Evolutionary conservation across 129 eudicot genomes (phyloP), one percentile per base, ranked within the genome.

Genomic region (Artemisia tridentata): DNA sequence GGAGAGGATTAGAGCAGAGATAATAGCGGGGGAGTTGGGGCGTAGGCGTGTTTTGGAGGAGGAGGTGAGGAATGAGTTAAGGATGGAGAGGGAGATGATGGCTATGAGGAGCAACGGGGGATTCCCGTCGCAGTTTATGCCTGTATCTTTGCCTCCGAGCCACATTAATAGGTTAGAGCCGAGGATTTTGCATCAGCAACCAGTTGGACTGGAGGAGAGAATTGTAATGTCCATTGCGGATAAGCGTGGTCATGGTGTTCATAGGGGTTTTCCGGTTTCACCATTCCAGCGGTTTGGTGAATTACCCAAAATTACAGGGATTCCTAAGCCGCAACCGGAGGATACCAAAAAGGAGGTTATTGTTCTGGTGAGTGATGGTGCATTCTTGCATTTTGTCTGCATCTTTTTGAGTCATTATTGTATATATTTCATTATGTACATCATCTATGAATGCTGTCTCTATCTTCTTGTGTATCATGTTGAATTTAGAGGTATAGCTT

Each of bases 321-420:
- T 49, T 14, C 31, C n/a, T n/a, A 21, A 17, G 58, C 68, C 57
- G 46, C 17, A 27, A 1, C 18, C 16, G 0, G 43, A 73, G 23
- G 15, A 34, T 14, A 17, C 17, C 50, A 15, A 19, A 3, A 73
- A 49, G 51, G 62, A 62, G 50, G 52, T 49, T 49, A 66, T 47
- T 27, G 50, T 78, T 63, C 75, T 80, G 97, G 95, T 91, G 48
- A 87, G 91, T 74, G 47, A 5, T n/a, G 19, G 21, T 72, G 68
- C 48, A 11, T 61, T 27, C 50, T 17, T 61, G 51, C 52, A 48
- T 25, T 61, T 71, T 48, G 29, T 61, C 60, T 17, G 67, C 67
- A 72, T 47, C 0, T 16, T n/a, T 41, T 11, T 1, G 25, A 73
- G 5, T 74, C 31, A 21, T 74, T 31, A 17, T 15, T 17, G 51